Percentiles rank a stretch among this genome's conserved stretches.
Evolutionary conservation across 1,284 basidiomycete genomes (phyloP).

Genomic region (Nidula niveotomentosa): DNA sequence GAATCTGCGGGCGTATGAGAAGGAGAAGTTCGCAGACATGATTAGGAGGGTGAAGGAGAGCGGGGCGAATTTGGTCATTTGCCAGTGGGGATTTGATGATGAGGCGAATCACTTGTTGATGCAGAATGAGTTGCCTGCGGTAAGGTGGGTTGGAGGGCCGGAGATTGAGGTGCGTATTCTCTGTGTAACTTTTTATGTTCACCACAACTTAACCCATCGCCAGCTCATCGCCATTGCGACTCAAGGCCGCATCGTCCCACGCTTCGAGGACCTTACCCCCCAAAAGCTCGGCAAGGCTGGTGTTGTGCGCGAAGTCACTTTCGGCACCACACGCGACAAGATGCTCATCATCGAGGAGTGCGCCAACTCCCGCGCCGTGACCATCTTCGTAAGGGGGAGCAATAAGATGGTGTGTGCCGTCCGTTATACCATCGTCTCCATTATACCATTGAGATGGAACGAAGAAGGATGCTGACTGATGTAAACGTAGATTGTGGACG

Average conservation of each 20-base stretch:
- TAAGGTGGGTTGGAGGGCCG: constrained; percentile 98
- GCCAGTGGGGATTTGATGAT: constrained; percentile 99
- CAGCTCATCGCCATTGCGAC: constrained; percentile 98
- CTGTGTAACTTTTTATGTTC: neutral
- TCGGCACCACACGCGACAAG: constrained; percentile 97
- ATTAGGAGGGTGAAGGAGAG: constrained; percentile 96
- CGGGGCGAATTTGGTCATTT: constrained; percentile 98
- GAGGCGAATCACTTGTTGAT: constrained; percentile 98
- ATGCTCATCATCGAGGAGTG: constrained; percentile 99
- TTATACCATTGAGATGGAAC: too few relatives aligned
- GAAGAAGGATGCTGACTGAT: neutral
- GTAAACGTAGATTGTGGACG: constrained; percentile 87
- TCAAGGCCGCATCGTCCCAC: constrained; percentile 96
- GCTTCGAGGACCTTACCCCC: constrained; percentile 92
- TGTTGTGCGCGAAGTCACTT: constrained; percentile 90
- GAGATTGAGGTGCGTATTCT: constrained; percentile 84
- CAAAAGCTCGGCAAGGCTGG: constrained; percentile 95
- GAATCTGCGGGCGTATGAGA: constrained; percentile 93
- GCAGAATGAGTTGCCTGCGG: constrained; percentile 98
- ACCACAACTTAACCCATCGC: constrained; percentile 2
- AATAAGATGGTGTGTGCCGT: constrained; percentile 89
- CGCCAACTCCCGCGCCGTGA: constrained; percentile 95
- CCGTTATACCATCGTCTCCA: neutral
- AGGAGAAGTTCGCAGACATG: constrained; percentile 96
- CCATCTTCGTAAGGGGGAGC: constrained; percentile 95